Base-by-base conservation (phyloP, 345 rosid genomes). In the Eucalyptus virginea region DNA sequence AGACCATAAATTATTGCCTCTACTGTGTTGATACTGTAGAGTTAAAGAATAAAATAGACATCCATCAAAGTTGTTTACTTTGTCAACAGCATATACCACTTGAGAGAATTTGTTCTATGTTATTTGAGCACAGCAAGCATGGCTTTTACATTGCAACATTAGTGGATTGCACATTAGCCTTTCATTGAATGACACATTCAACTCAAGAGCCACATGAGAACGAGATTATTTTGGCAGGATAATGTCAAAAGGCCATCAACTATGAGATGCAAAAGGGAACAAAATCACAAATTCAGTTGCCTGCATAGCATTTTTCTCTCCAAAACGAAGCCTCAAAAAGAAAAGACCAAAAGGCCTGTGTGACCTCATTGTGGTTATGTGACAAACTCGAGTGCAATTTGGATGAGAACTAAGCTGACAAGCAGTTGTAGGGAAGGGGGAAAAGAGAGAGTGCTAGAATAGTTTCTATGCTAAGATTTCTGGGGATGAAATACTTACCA, bases 401-500 rank as follows among this genome's bases (percentile, higher is more conserved):
- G 47, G 47, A 77, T 6, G 83, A 77, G 83, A 77, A 77, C 9
- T 77, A 77, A 77, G 24, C 83, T 77, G 83, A 77, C 47, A 77
- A 42, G 83, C 83, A 77, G 30, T 44, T 40, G 83, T 26, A 77
- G 42, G 83, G 45, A 72, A 72, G 83, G 83, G 83, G 45, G 86
- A 48, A 44, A 56, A 88, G 89, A 50, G 42, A 28, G 4, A 32
- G 86, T 52, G 30, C 60, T 80, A 81, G 47, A 34, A 52, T 28
- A 40, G 56, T 81, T 44, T 69, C 54, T 30, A 15, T 51, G 69
- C 58, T 24, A 44, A 30, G 86, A 23, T 52, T 83, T 40, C 4
- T 89, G 77, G 11, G 81, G 8, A 86, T 88, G 69, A 89, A 88
- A 90, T 6, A 86, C 95, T 91, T 91, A 97, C 99, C 97, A 98